These are phyloP conservation scores for Amylostereum areolatum DNA, from an alignment of 1,284 basidiomycete genomes.

Conservation along the genomic window DNA sequence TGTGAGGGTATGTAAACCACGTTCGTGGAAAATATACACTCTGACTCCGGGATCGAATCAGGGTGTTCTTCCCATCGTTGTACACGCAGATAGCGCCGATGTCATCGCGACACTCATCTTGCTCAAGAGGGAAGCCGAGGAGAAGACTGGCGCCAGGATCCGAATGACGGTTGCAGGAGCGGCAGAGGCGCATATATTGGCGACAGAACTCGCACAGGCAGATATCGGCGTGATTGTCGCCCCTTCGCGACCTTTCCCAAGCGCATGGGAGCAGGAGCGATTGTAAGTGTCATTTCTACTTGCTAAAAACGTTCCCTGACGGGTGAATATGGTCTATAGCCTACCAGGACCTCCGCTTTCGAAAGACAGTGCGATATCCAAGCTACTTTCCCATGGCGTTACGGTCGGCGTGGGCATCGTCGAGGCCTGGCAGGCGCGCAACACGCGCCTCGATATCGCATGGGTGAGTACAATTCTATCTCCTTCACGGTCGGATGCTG, in stretches of 20 bases:
- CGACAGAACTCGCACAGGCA: slow-evolving; percentile 34
- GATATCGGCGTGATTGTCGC: slow-evolving; percentile 49
- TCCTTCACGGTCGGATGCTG: background rate
- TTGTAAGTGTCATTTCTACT: slow-evolving; percentile 21
- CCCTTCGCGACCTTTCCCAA: slow-evolving; percentile 44
- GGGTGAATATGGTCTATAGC: slow-evolving; percentile 19
- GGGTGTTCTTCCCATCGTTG: slow-evolving; percentile 44
- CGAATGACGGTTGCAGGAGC: slow-evolving; percentile 29
- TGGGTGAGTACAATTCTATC: slow-evolving; percentile 30
- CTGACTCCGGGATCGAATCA: slow-evolving; percentile 25
- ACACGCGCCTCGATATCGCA: slow-evolving; percentile 49
- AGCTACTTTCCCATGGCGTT: slow-evolving; percentile 42
- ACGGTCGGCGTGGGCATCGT: slow-evolving; percentile 46
- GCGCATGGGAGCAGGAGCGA: slow-evolving; percentile 44
- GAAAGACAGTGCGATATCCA: slow-evolving; percentile 39
- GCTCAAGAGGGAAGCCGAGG: slow-evolving; percentile 33
- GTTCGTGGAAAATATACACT: no score
- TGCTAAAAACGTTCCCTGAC: background rate
- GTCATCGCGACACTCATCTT: slow-evolving; percentile 39
- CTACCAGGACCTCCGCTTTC: slow-evolving; percentile 51
- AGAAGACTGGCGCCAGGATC: slow-evolving; percentile 11
- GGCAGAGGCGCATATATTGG: slow-evolving; percentile 37
- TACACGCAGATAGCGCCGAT: slow-evolving; percentile 43
- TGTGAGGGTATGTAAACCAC: slow-evolving; percentile 23
- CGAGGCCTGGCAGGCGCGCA: slow-evolving; percentile 42